Evolutionary conservation across 345 rosid species (phyloP), one percentile per base, ranked within the genome.

Genomic region (Dovyalis caffra): DNA sequence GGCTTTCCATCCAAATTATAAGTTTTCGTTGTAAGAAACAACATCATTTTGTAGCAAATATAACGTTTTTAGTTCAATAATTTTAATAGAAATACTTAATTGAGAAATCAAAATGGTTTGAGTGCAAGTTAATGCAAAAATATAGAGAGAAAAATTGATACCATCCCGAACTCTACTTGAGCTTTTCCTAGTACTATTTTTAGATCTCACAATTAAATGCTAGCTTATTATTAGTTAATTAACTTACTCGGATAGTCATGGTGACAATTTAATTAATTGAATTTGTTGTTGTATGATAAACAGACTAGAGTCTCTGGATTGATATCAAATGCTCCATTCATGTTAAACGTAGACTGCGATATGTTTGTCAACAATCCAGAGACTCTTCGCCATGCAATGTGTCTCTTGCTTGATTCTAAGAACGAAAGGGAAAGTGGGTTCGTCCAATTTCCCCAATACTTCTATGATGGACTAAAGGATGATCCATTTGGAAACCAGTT

Each of bases 291-390:
- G 14, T 64, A 11, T 20, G 20, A 29, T 64, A 65, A 70, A 34
- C 83, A 88, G 91, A 86, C 79, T 11, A 77, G 95, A 69, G 91
- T 89, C 0, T 93, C 97, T 1, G 97, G 95, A 23, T 25, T 88
- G 79, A 81, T 90, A 87, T 89, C 91, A 11, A 91, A 91, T 68
- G 91, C 98, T 2, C 91, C 95, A 0, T 83, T 81, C 85, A 88
- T 92, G 87, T 71, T 92, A 57, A 94, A 92, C 73, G 87, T 94
- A 23, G 97, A 94, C 70, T 94, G 96, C 25, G 96, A 92, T 66
- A 90, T 88, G 91, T 90, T 64, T 63, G 91, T 25, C 1, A 86
- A 89, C 72, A 87, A 89, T 74, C 86, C 94, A 3, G 68, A 84
- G 14, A 79, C 85, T 60, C 66, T 88, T 68, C 64, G 68, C 15